Evolutionary conservation across 2,329 filamentous ascomycete species (phyloP), one percentile per base, ranked within the genome.

Genomic region (Xylaria sp.): DNA sequence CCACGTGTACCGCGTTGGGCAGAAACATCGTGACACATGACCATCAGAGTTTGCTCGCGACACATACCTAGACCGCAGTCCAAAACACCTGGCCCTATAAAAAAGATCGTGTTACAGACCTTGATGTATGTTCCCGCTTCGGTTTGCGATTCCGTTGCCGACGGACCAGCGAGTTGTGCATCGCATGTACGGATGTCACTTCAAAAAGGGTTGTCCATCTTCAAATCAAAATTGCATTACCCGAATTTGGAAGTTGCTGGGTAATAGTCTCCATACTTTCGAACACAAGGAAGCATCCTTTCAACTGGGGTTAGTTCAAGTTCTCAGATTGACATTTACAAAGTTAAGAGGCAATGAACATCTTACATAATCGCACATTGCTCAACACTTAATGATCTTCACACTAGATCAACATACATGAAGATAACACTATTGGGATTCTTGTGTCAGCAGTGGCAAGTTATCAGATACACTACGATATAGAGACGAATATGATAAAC

Each of bases 11-110:
- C n/a, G 28, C 39, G 48, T 69, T 60, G 67, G 67, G 55, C 63
- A 56, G 63, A 57, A 66, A 66, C 46, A 60, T 65, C 65, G 50
- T 60, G 57, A 63, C 63, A 25, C 63, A 60, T 66, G 36, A 63
- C 48, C 41, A 30, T 56, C 20, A 45, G 32, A 45, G 8, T 18
- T 52, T 63, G 39, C 28, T 18, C 12, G 39, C 25, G n/a, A 50
- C 36, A 48, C 46, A 30, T 59, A 65, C 18, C 30, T 57, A 34
- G 43, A 52, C 30, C 23, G 18, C 48, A 50, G 32, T 39, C 46
- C 39, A 12, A 57, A 60, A 43, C 20, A 41, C 23, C 20, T 41
- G 45, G 28, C 5, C 45, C n/a, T 45, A 28, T 30, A 10, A 41
- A 55, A 48, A 30, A 7, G 15, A 12, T 13, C 25, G 34, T 9